phyloP scores from a whole-genome alignment of 2,329 filamentous ascomycete species.

The Ceratocystis eucalypticola region DNA sequence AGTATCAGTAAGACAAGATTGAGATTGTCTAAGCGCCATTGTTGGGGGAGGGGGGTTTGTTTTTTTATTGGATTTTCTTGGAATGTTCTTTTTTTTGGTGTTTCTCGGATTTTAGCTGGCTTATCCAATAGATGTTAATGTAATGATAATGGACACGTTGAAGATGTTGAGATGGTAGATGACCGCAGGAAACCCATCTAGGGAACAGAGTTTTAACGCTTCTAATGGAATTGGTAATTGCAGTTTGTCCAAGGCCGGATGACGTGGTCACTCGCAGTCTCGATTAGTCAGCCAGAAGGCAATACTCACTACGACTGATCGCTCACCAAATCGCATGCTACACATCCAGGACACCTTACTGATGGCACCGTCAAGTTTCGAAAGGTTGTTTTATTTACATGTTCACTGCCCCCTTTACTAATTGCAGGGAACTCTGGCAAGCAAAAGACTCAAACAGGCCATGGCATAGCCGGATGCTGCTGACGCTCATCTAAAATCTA shows the following conservation, averaged over 20 bases:
- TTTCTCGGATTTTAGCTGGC: not conserved
- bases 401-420: slow-evolving; percentile 8
- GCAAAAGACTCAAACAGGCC: not conserved
- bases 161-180: not conserved
- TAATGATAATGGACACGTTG: not conserved
- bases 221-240: too few species aligned
- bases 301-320: not conserved
- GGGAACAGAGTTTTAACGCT: too few species aligned
- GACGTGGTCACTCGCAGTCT: too few species aligned
- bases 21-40: not conserved
- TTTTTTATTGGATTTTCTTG: too few species aligned
- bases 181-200: too few species aligned
- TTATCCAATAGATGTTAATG: not conserved
- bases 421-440: not conserved
- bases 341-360: not conserved
- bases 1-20: slow-evolving; percentile 19
- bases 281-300: too few species aligned
- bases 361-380: not conserved
- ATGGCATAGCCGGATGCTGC: not conserved
- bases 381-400: slow-evolving; percentile 11
- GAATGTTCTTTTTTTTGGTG: not conserved
- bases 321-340: not conserved
- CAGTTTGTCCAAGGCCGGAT: too few species aligned
- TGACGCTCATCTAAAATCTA: slow-evolving; percentile 1
- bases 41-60: not conserved